These are phyloP conservation scores for Macrolepiota albuminosa DNA, from an alignment of 768 basidiomycete species.

Conservation along the genomic window DNA sequence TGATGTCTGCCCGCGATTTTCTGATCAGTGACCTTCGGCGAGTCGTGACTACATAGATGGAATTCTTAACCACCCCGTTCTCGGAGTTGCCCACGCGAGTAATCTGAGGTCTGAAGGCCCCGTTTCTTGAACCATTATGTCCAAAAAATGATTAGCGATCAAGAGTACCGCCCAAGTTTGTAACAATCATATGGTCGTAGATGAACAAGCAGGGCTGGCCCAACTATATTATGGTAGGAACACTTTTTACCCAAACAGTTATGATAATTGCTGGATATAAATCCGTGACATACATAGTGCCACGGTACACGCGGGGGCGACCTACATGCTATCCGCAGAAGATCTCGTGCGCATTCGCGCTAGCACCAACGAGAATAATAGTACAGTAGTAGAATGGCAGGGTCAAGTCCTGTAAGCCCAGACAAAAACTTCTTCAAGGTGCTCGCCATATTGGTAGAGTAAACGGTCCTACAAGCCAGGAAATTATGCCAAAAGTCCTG, in stretches of 20 bases:
- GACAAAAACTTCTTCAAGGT: too few species aligned
- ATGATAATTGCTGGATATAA: background rate
- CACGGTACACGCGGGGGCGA: too few species aligned
- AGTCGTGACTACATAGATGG: too few species aligned
- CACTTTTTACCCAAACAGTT: background rate
- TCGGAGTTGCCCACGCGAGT: too few species aligned
- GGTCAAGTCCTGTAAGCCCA: constrained; percentile 17
- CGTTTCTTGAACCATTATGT: too few species aligned
- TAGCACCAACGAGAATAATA: constrained; percentile 14
- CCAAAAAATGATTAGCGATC: background rate
- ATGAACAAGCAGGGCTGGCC: background rate
- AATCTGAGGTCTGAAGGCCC: too few species aligned
- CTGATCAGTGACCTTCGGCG: background rate
- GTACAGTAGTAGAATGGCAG: constrained; percentile 17
- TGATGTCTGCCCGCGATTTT: background rate
- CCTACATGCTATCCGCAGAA: background rate
- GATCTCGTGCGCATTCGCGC: constrained; percentile 17
- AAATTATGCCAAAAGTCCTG: constrained; percentile 13
- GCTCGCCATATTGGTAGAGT: background rate
- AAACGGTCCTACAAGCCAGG: constrained; percentile 16
- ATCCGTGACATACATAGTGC: background rate
- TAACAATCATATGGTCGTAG: background rate
- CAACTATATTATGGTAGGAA: background rate
- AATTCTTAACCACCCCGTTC: too few species aligned
- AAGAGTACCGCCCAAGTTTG: background rate